Evolutionary conservation across 2,329 filamentous ascomycete species (phyloP).

Genomic region (Trichoderma cornu-damae): DNA sequence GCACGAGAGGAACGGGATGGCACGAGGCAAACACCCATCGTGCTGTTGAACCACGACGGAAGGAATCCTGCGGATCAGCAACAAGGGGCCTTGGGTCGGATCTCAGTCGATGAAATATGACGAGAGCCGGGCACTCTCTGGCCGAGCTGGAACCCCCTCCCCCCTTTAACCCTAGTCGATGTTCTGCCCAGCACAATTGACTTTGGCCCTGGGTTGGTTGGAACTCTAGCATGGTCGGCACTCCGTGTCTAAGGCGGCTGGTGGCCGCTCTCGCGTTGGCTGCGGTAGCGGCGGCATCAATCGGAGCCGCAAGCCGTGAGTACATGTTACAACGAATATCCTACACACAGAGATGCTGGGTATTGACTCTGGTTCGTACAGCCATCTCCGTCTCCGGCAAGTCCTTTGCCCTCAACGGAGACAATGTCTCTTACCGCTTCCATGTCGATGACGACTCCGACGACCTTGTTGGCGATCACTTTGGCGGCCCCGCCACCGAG

Average conservation of each 20-base stretch:
- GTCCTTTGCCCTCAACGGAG: conserved; percentile 52
- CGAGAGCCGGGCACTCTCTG: no score
- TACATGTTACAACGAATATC: neutral
- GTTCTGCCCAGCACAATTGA: neutral
- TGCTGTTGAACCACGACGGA: conserved; percentile 11
- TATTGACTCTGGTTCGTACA: neutral
- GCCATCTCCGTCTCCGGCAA: conserved; percentile 50
- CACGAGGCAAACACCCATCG: neutral
- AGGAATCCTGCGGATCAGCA: neutral
- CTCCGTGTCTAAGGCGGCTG: neutral
- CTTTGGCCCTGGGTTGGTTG: neutral
- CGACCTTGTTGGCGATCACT: conserved; percentile 57
- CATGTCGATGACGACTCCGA: conserved; percentile 53
- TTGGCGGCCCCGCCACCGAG: conserved; percentile 52
- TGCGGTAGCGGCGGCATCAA: conserved; percentile 1
- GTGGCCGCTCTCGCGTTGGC: conserved; percentile 8
- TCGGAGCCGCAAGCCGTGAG: conserved; percentile 13
- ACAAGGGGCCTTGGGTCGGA: neutral
- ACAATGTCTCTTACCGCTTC: conserved; percentile 57
- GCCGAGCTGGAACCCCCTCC: neutral
- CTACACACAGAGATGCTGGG: neutral
- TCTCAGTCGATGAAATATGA: neutral
- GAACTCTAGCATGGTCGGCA: conserved; percentile 1
- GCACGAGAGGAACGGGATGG: neutral
- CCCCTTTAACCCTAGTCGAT: neutral